Evolutionary conservation across 2,329 filamentous ascomycete genomes (phyloP), one percentile per base, ranked within the genome.

Genomic region (Arthrobotrys megalospora): DNA sequence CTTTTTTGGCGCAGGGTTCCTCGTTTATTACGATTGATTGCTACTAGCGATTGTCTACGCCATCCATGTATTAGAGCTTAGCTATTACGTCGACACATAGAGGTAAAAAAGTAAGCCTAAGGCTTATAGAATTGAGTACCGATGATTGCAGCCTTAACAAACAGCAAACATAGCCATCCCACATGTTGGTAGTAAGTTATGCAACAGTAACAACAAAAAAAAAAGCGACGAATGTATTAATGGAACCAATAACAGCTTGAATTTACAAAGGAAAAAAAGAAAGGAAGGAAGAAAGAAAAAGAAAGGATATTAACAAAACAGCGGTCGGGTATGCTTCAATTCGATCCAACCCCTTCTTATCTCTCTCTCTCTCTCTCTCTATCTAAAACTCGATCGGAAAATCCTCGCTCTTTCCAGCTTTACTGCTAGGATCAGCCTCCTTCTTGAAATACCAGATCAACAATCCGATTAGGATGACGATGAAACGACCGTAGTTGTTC

Each of bases 401-500:
- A 28, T 78, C 63, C 19, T 72, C 62, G 58, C 4, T 2, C 16
- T 0, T n/a, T 43, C 16, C 1, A 28, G 41, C 12, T n/a, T 28
- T 21, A 21, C 14, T 24, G 7, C 16, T 28, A 7, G 28, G n/a
- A 4, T 48, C 32, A 4, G 52, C 8, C 10, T 69, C 70, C 55
- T 62, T 63, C 52, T 63, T 69, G 16, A 69, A 66, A n/a, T 79
- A 75, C 76, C 68, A 75, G 12, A 75, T 65, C 47, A 75, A 60
- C 12, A 79, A 24, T 2, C 68, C 69, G 21, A 70, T n/a, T 6
- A 70, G n/a, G 19, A 79, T 79, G 16, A 79, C 70, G 14, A 75
- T 65, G 11, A 75, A 43, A 1, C 76, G 65, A 10, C 70, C 70
- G 48, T 79, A 75, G 10, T 60, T 75, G 36, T 79, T 75, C 41